These are phyloP conservation scores for Diaporthe velutina DNA, from an alignment of 2,329 filamentous ascomycete genomes.

Conservation along the genomic window DNA sequence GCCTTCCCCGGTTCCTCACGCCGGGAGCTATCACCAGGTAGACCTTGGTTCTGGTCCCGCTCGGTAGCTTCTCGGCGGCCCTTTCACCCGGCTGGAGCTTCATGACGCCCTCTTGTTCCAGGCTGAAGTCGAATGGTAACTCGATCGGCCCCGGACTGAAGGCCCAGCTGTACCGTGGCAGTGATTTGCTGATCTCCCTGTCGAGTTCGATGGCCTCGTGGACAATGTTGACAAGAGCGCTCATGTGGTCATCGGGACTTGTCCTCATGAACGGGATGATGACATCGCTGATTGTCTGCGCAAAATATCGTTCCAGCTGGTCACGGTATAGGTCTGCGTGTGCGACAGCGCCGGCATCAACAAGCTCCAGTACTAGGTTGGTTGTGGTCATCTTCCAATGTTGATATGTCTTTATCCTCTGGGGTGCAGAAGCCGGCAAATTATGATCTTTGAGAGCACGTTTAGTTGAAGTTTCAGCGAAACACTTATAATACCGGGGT, in stretches of 20 bases:
- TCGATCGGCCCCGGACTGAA: neutral
- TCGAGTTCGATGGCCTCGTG: neutral
- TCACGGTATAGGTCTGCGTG: too few species aligned
- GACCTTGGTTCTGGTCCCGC: neutral
- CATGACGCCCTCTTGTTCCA: neutral
- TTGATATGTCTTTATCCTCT: neutral
- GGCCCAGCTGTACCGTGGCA: neutral
- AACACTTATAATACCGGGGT: accelerated
- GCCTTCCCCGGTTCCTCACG: neutral
- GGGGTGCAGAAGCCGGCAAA: neutral
- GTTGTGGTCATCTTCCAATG: neutral
- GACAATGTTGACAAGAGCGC: neutral
- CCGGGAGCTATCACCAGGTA: neutral
- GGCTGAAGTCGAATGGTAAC: neutral
- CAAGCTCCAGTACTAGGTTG: neutral
- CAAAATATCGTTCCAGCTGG: neutral
- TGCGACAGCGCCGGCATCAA: neutral
- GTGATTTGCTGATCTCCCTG: neutral
- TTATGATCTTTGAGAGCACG: neutral
- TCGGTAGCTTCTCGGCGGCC: neutral
- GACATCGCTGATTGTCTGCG: neutral
- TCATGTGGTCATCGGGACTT: neutral
- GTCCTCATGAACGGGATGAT: neutral
- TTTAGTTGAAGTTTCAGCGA: neutral
- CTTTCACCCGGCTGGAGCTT: neutral